A percentile compares a stretch with the other conserved stretches of the same genome.
These are phyloP conservation scores for Halocafeteria seosinensis DNA, from an alignment of 108 stramenopile species.

Conservation along the genomic window DNA sequence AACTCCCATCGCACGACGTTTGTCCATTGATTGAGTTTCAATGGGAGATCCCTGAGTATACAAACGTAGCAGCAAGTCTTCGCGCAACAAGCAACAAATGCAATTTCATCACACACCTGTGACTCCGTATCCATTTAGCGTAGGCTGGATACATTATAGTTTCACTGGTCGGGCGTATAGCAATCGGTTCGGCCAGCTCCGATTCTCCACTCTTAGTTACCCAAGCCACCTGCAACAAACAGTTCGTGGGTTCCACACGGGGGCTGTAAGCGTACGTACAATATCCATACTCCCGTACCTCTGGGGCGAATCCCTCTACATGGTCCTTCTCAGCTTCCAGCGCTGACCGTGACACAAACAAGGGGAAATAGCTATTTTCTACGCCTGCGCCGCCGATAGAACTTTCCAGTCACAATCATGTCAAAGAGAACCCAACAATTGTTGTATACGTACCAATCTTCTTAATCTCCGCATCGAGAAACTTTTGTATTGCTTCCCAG, in stretches of 20 bases:
- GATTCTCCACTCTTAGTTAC: constrained; percentile 34
- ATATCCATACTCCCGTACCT: too few relatives aligned
- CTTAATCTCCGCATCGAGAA: constrained; percentile 63
- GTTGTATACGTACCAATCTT: too few relatives aligned
- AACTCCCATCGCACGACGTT: constrained; percentile 99
- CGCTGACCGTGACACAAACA: constrained; percentile 77
- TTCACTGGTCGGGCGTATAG: constrained; percentile 86
- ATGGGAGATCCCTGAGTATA: constrained; percentile 76
- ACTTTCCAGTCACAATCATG: too few relatives aligned
- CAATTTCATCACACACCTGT: too few relatives aligned
- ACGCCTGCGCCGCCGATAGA: constrained; percentile 37
- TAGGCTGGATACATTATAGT: constrained; percentile 98
- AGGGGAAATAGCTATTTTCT: constrained; percentile 88
- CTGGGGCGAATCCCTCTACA: constrained; percentile 95
- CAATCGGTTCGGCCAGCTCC: constrained; percentile 83
- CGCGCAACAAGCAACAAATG: neutral
- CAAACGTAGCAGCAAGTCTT: too few relatives aligned
- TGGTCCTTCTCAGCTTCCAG: constrained; percentile 93
- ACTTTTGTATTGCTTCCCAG: constrained; percentile 90
- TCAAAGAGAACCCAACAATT: neutral
- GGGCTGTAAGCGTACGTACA: too few relatives aligned
- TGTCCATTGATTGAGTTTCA: constrained; percentile 95
- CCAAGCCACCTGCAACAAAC: too few relatives aligned
- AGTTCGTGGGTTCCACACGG: too few relatives aligned
- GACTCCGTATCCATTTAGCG: constrained; percentile 73